These are phyloP conservation scores for Globisporangium lucens DNA, from an alignment of 352 stramenopile species.

Conservation along the genomic window DNA sequence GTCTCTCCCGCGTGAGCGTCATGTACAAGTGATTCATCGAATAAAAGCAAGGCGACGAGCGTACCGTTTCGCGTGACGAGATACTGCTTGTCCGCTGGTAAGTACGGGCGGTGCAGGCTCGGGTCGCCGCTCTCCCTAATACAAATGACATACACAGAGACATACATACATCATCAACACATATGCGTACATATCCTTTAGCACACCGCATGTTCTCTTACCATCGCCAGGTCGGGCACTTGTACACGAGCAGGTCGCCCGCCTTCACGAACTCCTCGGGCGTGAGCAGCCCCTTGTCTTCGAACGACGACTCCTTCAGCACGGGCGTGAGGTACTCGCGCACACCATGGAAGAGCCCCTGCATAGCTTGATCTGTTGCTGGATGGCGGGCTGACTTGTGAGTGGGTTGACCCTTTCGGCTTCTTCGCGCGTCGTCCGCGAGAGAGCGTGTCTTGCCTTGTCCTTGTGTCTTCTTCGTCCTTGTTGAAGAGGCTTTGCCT, in stretches of 20 bases:
- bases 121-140: slow-evolving; percentile 70
- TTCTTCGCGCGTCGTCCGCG: background rate
- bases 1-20: background rate
- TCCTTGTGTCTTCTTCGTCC: background rate
- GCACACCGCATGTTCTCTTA: slow-evolving; percentile 15
- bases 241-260: slow-evolving; percentile 95
- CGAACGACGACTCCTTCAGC: slow-evolving; percentile 92
- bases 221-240: slow-evolving; percentile 96
- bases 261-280: slow-evolving; percentile 96
- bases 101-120: slow-evolving; percentile 49
- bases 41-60: background rate
- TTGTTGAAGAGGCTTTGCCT: too few relatives aligned
- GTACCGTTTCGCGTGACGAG: slow-evolving; percentile 79
- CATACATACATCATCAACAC: background rate
- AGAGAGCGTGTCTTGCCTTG: background rate
- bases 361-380: slow-evolving; percentile 31
- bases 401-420: background rate
- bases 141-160: background rate
- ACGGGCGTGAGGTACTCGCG: slow-evolving; percentile 88
- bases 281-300: slow-evolving; percentile 93
- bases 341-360: slow-evolving; percentile 79
- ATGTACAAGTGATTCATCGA: background rate
- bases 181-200: background rate
- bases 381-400: background rate
- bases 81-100: slow-evolving; percentile 87